Evolutionary conservation across 345 rosid species (phyloP), one percentile per base, ranked within the genome.

Genomic region (Dimocarpus longan): DNA sequence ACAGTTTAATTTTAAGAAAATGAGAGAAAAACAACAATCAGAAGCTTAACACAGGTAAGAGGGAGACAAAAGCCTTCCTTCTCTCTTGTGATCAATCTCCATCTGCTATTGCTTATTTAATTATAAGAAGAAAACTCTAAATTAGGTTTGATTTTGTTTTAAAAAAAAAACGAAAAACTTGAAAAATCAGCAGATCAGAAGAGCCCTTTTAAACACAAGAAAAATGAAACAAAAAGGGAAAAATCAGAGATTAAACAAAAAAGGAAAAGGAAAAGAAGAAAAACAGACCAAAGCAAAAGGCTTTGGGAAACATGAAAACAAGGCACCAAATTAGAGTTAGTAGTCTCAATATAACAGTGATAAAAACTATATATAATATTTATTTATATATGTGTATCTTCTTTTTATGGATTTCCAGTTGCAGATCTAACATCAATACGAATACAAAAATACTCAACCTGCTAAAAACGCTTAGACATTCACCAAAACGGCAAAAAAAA

Each of bases 391-490:
- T 26, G 52, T 28, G 28, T 67, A 43, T 78, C 79, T 54, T 82
- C 76, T 67, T 77, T 68, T 74, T 52, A 63, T 74, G 80, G 64
- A 56, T 91, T 87, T 85, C 85, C 87, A 80, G 89, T 82, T 85
- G 92, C 90, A 91, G 93, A 91, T 91, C 92, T 89, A 91, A 85
- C 89, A 90, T 75, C 77, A 87, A 77, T 64, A 74, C 63, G 70
- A 80, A 64, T 62, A 74, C 76, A 60, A 72, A 80, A 65, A 78
- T 82, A 82, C 86, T 60, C 83, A 76, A 79, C 74, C 88, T 88
- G 84, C 90, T 83, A 83, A 76, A 90, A 90, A 91, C 95, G 81
- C 92, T 89, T 79, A 90, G 86, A 89, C 91, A 92, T 81, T 89
- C 91, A 89, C 90, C 54, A 81, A 89, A 90, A 89, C 84, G 88